A percentile compares a stretch with the other conserved stretches of the same genome.
Evolutionary conservation across 1,284 basidiomycete species (phyloP).

Genomic region (Ustilago crameri): DNA sequence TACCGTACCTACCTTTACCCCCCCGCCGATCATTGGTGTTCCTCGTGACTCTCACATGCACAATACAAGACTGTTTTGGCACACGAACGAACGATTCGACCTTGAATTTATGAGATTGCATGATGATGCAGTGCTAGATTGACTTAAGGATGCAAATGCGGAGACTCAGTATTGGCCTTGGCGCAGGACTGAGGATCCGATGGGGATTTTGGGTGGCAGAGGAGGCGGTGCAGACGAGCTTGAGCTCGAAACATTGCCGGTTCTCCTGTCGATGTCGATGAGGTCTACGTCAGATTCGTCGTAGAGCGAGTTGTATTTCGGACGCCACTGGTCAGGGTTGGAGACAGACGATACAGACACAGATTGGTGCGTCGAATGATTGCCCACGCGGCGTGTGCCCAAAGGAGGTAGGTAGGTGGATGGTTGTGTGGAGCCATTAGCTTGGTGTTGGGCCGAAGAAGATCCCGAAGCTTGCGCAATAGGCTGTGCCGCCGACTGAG

Average conservation of each 20-base stretch:
- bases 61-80: no score
- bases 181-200: constrained; percentile 5
- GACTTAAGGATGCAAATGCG: not conserved
- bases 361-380: not conserved
- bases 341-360: not conserved
- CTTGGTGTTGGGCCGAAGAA: not conserved
- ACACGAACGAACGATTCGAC: not conserved
- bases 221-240: constrained; percentile 17
- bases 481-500: not conserved
- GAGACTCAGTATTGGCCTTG: constrained; percentile 1
- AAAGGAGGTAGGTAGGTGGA: not conserved
- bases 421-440: not conserved
- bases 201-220: constrained; percentile 38
- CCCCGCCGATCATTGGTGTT: no score
- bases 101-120: not conserved
- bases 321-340: constrained; percentile 16
- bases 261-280: not conserved
- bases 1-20: no score
- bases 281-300: constrained; percentile 17
- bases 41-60: no score
- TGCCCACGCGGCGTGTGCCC: not conserved
- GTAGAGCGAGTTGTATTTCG: constrained; percentile 35
- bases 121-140: no score
- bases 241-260: not conserved
- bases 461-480: not conserved